Conservation (phyloP, 2,329 filamentous ascomycete species). For the Colletotrichum lentis region DNA sequence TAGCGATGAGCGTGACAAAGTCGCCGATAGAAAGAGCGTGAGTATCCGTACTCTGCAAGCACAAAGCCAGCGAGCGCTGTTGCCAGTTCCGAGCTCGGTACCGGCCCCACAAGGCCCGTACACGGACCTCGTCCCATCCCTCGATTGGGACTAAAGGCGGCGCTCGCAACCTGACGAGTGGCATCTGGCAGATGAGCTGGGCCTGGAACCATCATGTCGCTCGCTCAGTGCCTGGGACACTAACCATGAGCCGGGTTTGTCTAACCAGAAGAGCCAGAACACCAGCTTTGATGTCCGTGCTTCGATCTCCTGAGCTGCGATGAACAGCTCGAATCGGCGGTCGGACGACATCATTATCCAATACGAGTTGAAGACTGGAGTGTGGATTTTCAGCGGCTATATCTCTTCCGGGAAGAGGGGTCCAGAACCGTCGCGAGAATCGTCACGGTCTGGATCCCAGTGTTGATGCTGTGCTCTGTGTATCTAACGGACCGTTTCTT, state of each 20-base stretch:
- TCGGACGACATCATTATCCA: conserved; percentile 8
- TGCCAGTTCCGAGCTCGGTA: conserved; percentile 16
- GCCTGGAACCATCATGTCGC: conserved; percentile 10
- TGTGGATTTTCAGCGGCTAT: not conserved
- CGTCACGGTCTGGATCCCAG: not conserved
- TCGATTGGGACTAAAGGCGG: conserved; percentile 19
- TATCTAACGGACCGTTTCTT: not conserved
- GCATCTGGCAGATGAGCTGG: conserved; percentile 26
- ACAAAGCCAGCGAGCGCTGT: not conserved
- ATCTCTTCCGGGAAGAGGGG: not conserved
- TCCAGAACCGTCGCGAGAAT: not conserved
- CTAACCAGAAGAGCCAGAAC: conserved; percentile 8
- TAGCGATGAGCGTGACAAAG: conserved; percentile 10
- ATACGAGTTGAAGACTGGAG: not conserved
- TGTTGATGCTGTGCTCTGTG: not conserved
- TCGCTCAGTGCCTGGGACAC: conserved; percentile 1
- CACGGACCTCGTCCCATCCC: conserved; percentile 18
- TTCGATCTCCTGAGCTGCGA: conserved; percentile 29
- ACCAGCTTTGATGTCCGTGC: conserved; percentile 9
- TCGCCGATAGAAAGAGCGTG: no score
- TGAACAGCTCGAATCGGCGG: conserved; percentile 31
- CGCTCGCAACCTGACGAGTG: conserved; percentile 18
- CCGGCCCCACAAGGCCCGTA: conserved; percentile 19
- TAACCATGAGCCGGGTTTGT: not conserved
- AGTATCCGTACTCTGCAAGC: not conserved